phyloP scores from a whole-genome alignment of 2,329 filamentous ascomycete genomes.

The Talaromyces sp. region DNA sequence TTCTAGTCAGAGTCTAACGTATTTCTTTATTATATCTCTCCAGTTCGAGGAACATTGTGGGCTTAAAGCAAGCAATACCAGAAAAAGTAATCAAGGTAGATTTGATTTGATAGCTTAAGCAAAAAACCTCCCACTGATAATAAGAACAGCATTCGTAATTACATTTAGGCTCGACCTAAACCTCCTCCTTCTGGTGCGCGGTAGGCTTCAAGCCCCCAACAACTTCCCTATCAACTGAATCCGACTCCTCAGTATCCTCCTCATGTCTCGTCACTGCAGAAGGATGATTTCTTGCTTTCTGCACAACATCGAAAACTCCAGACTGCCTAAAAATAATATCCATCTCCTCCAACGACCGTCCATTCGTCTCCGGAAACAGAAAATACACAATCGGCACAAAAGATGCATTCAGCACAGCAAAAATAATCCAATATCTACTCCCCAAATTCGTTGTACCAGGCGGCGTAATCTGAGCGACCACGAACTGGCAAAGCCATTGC shows the following conservation, averaged over 20 bases:
- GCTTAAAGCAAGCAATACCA: not conserved
- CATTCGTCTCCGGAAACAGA: slow-evolving; percentile 31
- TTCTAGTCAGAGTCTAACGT: not conserved
- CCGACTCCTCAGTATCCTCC: not conserved
- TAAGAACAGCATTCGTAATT: not conserved
- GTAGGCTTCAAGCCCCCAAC: not conserved
- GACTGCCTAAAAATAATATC: slow-evolving; percentile 29
- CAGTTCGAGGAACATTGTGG: not conserved
- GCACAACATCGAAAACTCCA: slow-evolving; percentile 10
- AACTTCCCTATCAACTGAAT: not conserved
- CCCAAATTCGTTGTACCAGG: slow-evolving; percentile 29
- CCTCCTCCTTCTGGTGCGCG: not conserved
- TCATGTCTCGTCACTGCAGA: not conserved
- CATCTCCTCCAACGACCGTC: slow-evolving; percentile 31
- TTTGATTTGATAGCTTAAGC: not conserved
- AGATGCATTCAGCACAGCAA: slow-evolving; percentile 25
- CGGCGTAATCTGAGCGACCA: slow-evolving; percentile 30
- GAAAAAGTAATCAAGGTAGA: not conserved
- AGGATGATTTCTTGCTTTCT: not conserved
- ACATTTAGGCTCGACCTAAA: not conserved
- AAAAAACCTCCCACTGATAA: not conserved
- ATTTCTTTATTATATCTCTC: not conserved
- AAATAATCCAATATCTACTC: slow-evolving; percentile 27
- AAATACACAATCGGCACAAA: slow-evolving; percentile 27
- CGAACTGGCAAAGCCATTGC: slow-evolving; percentile 39